These are phyloP conservation scores for Anthracocystis setariae DNA, from an alignment of 1,284 basidiomycete genomes.

Conservation along the genomic window DNA sequence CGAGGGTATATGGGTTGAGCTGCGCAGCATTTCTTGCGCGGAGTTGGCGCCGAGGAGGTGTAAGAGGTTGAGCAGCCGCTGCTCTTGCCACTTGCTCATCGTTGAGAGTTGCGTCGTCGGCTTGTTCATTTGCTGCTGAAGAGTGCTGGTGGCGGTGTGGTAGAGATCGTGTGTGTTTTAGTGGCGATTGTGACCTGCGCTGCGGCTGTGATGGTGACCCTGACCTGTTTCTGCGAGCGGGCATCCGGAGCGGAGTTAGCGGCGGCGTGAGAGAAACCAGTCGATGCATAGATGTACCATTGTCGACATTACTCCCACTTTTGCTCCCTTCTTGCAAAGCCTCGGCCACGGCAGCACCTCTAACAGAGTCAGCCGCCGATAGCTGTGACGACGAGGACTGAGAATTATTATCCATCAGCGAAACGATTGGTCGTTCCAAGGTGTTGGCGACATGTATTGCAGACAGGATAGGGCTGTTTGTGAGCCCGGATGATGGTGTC, in stretches of 20 bases:
- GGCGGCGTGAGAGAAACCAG: slow-evolving; percentile 8
- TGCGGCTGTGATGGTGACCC: slow-evolving; percentile 5
- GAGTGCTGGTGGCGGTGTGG: not conserved
- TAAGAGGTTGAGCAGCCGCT: slow-evolving; percentile 35
- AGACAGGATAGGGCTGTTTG: not conserved
- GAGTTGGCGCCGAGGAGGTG: slow-evolving; percentile 52
- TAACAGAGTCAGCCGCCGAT: too few relatives aligned
- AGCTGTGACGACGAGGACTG: not conserved
- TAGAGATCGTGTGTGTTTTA: not conserved
- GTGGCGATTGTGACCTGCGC: not conserved
- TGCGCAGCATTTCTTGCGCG: slow-evolving; percentile 67
- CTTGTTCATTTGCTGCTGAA: too few relatives aligned
- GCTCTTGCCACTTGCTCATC: slow-evolving; percentile 31
- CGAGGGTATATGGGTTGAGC: slow-evolving; percentile 68
- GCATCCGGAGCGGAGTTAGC: slow-evolving; percentile 19
- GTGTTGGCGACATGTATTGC: not conserved
- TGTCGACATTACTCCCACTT: not conserved
- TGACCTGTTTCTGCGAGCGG: slow-evolving; percentile 2
- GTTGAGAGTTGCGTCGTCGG: not conserved
- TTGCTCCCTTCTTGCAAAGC: not conserved
- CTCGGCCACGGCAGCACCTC: too few relatives aligned
- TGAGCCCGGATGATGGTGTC: not conserved
- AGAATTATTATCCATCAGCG: not conserved
- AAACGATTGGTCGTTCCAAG: not conserved
- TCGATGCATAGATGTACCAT: not conserved